A percentile compares a stretch with the other conserved stretches of the same genome.
These are phyloP conservation scores for Phenoliferia sp. DNA, from an alignment of 1,284 basidiomycete genomes.

Conservation along the genomic window DNA sequence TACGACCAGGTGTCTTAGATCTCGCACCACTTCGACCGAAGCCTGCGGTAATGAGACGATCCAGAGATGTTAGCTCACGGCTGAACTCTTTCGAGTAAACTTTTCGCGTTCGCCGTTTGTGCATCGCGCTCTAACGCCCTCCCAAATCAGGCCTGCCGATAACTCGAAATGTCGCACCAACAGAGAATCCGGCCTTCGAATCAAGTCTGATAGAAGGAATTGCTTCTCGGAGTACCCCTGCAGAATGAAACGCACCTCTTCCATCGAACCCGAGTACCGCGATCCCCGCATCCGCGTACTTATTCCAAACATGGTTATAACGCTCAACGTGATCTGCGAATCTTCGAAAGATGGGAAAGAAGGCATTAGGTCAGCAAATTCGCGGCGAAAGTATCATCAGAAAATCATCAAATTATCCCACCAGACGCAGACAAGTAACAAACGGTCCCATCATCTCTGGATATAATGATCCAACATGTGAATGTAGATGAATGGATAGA, in stretches of 20 bases:
- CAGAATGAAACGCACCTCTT: constrained; percentile 28
- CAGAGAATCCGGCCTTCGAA: no score
- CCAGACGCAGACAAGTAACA: no score
- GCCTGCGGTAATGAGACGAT: constrained; percentile 14
- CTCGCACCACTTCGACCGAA: constrained; percentile 43
- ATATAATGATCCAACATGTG: neutral
- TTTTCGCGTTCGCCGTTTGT: neutral
- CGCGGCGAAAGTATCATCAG: no score
- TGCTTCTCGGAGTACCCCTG: no score
- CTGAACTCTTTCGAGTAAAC: no score
- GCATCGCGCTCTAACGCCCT: neutral
- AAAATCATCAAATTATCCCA: no score
- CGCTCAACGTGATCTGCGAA: constrained; percentile 44
- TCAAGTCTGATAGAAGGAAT: no score
- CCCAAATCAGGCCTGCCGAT: neutral
- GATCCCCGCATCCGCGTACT: constrained; percentile 42
- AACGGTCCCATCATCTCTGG: no score
- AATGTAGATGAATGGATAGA: neutral
- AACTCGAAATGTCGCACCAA: no score
- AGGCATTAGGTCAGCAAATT: no score
- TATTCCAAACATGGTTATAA: constrained; percentile 42
- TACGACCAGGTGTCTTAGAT: constrained; percentile 40
- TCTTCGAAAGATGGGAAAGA: no score
- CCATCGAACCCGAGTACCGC: constrained; percentile 45
- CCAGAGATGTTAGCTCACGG: neutral